Conservation (phyloP, 495 filamentous ascomycete genomes). For the Mytilinidion resinicola region DNA sequence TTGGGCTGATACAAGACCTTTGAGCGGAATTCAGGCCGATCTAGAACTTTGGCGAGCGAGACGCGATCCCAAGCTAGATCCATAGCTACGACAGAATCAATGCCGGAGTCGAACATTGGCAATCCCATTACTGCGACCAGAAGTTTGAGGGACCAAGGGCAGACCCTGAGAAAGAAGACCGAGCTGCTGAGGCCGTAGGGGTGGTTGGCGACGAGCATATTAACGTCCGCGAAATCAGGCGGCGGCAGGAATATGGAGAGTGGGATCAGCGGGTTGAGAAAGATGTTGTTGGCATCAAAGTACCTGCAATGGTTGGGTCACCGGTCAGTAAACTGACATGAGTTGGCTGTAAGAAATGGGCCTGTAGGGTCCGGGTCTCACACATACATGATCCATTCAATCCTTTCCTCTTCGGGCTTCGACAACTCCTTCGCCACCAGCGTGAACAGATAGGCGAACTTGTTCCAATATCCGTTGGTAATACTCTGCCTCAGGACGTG, state of each 20-base stretch:
- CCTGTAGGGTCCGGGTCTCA: background rate
- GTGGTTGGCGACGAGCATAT: slow-evolving; percentile 35
- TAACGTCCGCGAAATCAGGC: slow-evolving; percentile 35
- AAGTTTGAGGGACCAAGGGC: slow-evolving; percentile 39
- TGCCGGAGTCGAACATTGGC: slow-evolving; percentile 30
- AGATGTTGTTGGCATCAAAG: slow-evolving; percentile 41
- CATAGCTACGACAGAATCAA: slow-evolving; percentile 30
- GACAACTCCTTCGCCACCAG: slow-evolving; percentile 41
- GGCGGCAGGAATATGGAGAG: slow-evolving; percentile 44
- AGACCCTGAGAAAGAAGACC: slow-evolving; percentile 25
- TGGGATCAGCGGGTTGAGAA: slow-evolving; percentile 41
- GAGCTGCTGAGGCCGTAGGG: slow-evolving; percentile 10
- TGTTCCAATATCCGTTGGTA: slow-evolving; percentile 39
- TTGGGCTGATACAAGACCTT: slow-evolving; percentile 36
- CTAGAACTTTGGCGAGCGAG: slow-evolving; percentile 33
- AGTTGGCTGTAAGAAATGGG: no score
- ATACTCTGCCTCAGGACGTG: slow-evolving; percentile 38
- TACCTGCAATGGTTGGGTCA: slow-evolving; percentile 31
- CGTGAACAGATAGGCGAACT: slow-evolving; percentile 39
- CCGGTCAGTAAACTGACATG: background rate
- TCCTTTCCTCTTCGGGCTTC: slow-evolving; percentile 35
- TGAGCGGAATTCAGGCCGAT: slow-evolving; percentile 30
- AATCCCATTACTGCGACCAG: slow-evolving; percentile 36
- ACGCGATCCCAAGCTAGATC: slow-evolving; percentile 40
- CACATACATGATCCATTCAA: slow-evolving; percentile 44